Percentiles rank a stretch among this genome's conserved stretches.
Evolutionary conservation across 2,329 filamentous ascomycete genomes (phyloP).

Genomic region (Pseudocercospora fuligena): DNA sequence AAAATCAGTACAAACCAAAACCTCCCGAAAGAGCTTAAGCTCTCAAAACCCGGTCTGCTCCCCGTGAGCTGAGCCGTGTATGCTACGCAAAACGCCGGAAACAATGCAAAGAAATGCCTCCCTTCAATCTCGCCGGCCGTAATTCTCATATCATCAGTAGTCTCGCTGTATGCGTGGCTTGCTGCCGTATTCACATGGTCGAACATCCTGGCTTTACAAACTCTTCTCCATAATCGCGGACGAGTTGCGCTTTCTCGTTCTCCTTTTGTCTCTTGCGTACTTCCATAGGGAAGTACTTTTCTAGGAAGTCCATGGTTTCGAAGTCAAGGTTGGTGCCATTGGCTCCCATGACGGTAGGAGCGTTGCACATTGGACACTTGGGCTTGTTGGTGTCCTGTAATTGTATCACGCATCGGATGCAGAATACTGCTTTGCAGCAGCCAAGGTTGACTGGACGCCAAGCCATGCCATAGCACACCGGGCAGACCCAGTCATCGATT

Average conservation of each 20-base stretch:
- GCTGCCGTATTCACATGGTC: constrained; percentile 37
- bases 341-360: constrained; percentile 71
- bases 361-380: constrained; percentile 78
- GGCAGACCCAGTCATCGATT: constrained; percentile 82
- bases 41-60: not conserved
- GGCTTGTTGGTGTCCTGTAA: constrained; percentile 71
- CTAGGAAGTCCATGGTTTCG: constrained; percentile 70
- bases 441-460: constrained; percentile 79
- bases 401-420: constrained; percentile 80
- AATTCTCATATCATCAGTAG: not conserved
- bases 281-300: constrained; percentile 79
- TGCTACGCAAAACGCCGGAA: constrained; percentile 13
- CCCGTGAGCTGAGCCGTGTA: not conserved
- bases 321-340: constrained; percentile 71
- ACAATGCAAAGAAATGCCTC: not conserved
- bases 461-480: constrained; percentile 78
- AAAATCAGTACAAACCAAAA: constrained; percentile 2
- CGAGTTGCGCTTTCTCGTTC: constrained; percentile 76
- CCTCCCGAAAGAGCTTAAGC: not conserved
- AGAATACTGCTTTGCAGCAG: constrained; percentile 76
- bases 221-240: constrained; percentile 46
- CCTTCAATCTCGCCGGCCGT: not conserved
- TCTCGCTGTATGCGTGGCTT: constrained; percentile 5
- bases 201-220: constrained; percentile 39
- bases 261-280: constrained; percentile 62